These are phyloP conservation scores for Plasmodium billcollinsi DNA, from an alignment of 169 alveolate species.

Conservation along the genomic window DNA sequence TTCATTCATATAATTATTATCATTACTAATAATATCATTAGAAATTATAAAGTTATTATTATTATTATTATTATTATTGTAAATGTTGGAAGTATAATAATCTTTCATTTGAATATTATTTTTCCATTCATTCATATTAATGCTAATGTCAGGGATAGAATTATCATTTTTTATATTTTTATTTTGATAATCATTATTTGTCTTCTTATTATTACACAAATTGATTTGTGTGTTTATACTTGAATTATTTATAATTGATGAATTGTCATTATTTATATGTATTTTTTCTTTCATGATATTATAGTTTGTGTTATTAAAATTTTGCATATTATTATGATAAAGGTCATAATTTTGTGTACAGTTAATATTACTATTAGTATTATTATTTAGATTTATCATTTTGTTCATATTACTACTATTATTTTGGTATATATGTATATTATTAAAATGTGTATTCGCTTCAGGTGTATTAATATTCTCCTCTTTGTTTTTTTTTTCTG, in stretches of 20 bases:
- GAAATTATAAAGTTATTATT: background rate
- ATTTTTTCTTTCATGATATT: conserved; percentile 12
- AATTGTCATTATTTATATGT: background rate
- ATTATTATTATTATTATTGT: conserved; percentile 17
- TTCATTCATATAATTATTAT: conserved; percentile 1
- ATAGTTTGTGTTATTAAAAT: background rate
- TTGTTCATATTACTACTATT: conserved; percentile 6
- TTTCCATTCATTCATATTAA: conserved; percentile 11
- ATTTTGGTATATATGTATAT: conserved; percentile 1
- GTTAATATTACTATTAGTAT: background rate
- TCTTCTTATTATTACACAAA: conserved; percentile 8
- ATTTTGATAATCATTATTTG: background rate
- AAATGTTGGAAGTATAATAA: conserved; percentile 11
- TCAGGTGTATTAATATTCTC: background rate
- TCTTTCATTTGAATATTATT: background rate
- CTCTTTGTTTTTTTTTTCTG: too few species aligned
- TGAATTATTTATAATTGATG: conserved; percentile 11
- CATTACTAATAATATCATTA: background rate
- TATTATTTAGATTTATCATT: background rate
- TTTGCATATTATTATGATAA: background rate
- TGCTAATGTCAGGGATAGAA: conserved; percentile 3
- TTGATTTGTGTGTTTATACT: background rate
- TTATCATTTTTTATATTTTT: conserved; percentile 4
- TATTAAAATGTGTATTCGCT: background rate
- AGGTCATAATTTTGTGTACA: background rate